phyloP scores from a whole-genome alignment of 768 basidiomycete species.

The Tylopilus sp. region DNA sequence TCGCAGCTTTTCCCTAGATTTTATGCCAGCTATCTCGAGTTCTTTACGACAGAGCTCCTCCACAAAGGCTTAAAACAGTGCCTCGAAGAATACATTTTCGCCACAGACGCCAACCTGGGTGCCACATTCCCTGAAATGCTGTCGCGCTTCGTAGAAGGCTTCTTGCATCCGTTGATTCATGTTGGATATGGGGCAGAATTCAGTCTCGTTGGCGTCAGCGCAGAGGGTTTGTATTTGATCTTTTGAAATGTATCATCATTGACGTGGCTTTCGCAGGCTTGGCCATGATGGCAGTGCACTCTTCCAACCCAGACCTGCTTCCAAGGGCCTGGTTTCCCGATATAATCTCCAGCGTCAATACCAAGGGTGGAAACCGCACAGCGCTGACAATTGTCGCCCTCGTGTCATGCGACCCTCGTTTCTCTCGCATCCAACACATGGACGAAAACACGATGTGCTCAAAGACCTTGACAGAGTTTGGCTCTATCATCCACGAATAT shows the following conservation, averaged over 20 bases:
- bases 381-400: constrained; percentile 52
- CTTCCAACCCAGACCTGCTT: constrained; percentile 14
- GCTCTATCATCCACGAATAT: constrained; percentile 38
- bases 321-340: constrained; percentile 24
- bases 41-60: constrained; percentile 45
- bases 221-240: constrained; percentile 49
- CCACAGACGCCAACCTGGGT: constrained; percentile 42
- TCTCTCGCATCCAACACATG: constrained; percentile 21
- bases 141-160: constrained; percentile 49
- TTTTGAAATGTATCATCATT: constrained; percentile 35
- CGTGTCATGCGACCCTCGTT: constrained; percentile 47
- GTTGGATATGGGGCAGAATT: constrained; percentile 63
- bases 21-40: constrained; percentile 55
- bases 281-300: constrained; percentile 44
- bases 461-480: constrained; percentile 29
- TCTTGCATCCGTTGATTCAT: constrained; percentile 67
- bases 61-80: constrained; percentile 40
- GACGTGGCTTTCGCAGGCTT: constrained; percentile 41
- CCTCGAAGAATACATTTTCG: constrained; percentile 58
- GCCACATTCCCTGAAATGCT: constrained; percentile 41
- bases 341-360: constrained; percentile 10
- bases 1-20: constrained; percentile 37
- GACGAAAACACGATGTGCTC: constrained; percentile 32
- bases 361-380: constrained; percentile 15
- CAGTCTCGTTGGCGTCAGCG: constrained; percentile 51